phyloP scores from a whole-genome alignment of 148 eudicot genomes.

The Suaeda aralocaspica region DNA sequence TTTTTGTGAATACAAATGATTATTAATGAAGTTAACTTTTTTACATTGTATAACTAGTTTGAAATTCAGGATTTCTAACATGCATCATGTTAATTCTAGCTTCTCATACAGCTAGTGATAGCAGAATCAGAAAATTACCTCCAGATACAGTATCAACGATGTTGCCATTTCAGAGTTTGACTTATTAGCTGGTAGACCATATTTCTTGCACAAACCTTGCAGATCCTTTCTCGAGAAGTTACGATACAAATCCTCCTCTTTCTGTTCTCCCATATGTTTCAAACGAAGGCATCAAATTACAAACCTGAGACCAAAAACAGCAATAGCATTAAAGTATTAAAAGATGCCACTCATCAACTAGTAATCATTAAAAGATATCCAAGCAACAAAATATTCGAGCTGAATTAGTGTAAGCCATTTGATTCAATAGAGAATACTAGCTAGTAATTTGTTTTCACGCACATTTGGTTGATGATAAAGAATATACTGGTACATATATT shows the following conservation, averaged over 20 bases:
- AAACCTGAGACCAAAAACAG: conserved; percentile 21
- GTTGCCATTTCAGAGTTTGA: conserved; percentile 48
- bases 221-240: conserved; percentile 45
- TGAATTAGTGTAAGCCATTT: not conserved
- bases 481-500: not conserved
- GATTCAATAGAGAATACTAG: not conserved
- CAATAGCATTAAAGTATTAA: not conserved
- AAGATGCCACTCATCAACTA: conserved; percentile 5
- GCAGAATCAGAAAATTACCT: conserved; percentile 31
- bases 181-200: conserved; percentile 49
- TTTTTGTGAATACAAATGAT: no score
- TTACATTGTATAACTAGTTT: no score
- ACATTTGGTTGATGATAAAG: no score
- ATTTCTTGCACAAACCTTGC: conserved; percentile 48
- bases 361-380: not conserved
- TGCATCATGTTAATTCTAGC: not conserved
- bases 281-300: conserved; percentile 29
- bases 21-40: no score
- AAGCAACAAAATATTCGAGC: not conserved
- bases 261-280: conserved; percentile 36
- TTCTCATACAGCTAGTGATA: conserved; percentile 7
- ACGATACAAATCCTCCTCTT: conserved; percentile 37
- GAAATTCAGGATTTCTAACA: no score
- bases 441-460: not conserved
- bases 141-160: conserved; percentile 37